Evolutionary conservation across 1,284 basidiomycete species (phyloP).

Genomic region (Trichosporon sp.): DNA sequence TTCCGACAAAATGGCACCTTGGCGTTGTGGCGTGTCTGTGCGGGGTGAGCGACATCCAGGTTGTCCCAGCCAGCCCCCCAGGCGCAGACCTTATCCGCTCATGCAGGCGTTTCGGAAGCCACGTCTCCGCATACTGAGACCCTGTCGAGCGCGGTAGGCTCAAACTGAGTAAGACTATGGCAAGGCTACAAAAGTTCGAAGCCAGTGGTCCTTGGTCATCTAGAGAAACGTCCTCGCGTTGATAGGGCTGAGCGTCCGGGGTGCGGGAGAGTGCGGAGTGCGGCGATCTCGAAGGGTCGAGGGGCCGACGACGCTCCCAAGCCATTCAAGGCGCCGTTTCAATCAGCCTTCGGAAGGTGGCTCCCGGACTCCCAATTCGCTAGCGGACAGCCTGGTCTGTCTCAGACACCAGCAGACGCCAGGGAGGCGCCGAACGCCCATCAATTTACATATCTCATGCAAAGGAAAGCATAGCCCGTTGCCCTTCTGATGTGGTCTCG

Average conservation of each 20-base stretch:
- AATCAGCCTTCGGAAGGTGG: background rate
- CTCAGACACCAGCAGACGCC: background rate
- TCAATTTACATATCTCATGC: background rate
- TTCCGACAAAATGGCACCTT: background rate
- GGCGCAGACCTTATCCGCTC: no score
- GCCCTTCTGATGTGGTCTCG: no score
- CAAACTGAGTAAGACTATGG: no score
- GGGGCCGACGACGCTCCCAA: background rate
- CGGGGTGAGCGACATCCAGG: no score
- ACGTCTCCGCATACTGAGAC: no score
- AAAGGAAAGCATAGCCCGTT: no score
- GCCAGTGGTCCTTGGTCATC: background rate
- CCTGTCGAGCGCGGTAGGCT: no score
- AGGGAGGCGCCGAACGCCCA: no score
- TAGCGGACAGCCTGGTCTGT: background rate
- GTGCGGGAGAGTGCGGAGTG: background rate
- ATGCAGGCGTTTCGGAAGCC: no score
- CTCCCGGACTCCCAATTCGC: background rate
- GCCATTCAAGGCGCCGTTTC: background rate
- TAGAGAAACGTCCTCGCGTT: background rate
- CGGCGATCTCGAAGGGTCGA: background rate
- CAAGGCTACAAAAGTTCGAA: no score
- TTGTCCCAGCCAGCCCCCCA: no score
- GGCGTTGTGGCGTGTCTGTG: background rate
- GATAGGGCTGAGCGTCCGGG: background rate